Evolutionary conservation across 2,329 filamentous ascomycete species (phyloP).

Genomic region (Exserohilum rostratum): DNA sequence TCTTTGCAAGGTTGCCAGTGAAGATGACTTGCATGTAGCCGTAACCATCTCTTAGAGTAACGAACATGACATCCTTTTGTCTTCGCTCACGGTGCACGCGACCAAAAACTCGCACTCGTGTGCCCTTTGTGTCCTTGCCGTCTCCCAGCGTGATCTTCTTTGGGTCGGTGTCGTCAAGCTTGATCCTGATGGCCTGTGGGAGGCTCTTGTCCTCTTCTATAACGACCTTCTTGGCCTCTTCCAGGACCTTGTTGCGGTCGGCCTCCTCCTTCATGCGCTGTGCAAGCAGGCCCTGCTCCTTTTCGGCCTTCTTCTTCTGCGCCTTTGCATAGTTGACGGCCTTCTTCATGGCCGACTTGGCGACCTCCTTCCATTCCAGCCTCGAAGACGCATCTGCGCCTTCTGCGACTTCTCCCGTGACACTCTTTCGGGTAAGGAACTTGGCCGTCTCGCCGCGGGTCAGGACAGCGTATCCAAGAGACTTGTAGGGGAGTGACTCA

Average conservation of each 20-base stretch:
- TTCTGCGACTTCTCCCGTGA: conserved; percentile 45
- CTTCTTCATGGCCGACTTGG: conserved; percentile 87
- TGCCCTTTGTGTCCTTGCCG: conserved; percentile 64
- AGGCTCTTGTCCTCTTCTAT: conserved; percentile 73
- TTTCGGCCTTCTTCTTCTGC: conserved; percentile 83
- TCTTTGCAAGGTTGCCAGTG: conserved; percentile 80
- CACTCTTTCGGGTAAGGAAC: conserved; percentile 70
- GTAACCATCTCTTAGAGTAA: conserved; percentile 85
- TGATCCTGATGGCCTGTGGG: conserved; percentile 76
- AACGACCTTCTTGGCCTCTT: conserved; percentile 81
- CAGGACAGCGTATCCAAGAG: conserved; percentile 77
- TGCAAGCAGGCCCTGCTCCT: conserved; percentile 74
- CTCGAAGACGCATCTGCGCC: conserved; percentile 65
- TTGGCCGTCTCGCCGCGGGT: conserved; percentile 67
- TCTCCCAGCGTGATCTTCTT: conserved; percentile 62
- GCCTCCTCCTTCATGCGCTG: conserved; percentile 75
- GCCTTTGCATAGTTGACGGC: conserved; percentile 74
- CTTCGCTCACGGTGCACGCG: conserved; percentile 80
- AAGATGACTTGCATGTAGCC: conserved; percentile 85
- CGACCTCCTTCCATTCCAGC: conserved; percentile 78
- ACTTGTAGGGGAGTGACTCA: conserved; percentile 79
- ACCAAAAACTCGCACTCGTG: conserved; percentile 79
- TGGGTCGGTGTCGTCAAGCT: conserved; percentile 71
- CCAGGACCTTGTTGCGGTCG: conserved; percentile 72
- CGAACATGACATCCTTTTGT: conserved; percentile 85